Evolutionary conservation across 2,329 filamentous ascomycete genomes (phyloP), one percentile per base, ranked within the genome.

Genomic region (Aspergillus versicolor): DNA sequence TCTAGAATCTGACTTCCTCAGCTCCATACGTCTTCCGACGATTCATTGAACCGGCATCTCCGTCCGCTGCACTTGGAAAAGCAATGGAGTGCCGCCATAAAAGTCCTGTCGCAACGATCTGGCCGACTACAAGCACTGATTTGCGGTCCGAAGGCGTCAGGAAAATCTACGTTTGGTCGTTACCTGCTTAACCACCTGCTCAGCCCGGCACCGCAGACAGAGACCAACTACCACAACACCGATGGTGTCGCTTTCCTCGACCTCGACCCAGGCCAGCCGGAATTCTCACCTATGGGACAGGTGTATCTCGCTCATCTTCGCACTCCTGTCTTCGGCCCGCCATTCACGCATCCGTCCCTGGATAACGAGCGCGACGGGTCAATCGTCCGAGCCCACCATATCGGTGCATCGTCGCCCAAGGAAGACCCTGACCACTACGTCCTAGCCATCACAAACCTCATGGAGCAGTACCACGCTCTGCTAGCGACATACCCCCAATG

Each of bases 121-220:
- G 75, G 67, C 54, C 68, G 60, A 61, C 70, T 70, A 50, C 69
- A 68, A 56, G 76, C 82, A 7, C 67, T 86, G 49, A 70, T 84
- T 6, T 80, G 81, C 54, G 84, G 84, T 5, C 75, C 80, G 7
- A 82, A 85, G 60, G 78, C 75, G 0, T 79, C 82, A 22, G 84
- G 84, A 22, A 86, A 87, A 66, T 86, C 84, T 8, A 86, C 82
- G 0, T 83, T 87, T 62, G 78, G 79, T 56, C 80, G 81, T 49
- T 76, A 83, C 55, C 69, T 87, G 5, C 65, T 80, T 17, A 87
- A 87, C 63, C 77, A 82, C 55, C 74, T 84, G 30, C 73, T 85
- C 17, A 77, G 73, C 30, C 70, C 72, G 21, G 68, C 70, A 3
- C 76, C 69, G 55, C 59, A 70, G 49, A 60, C 68, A 5, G 70